phyloP scores from a whole-genome alignment of 345 rosid genomes.

The Reutealis trisperma region DNA sequence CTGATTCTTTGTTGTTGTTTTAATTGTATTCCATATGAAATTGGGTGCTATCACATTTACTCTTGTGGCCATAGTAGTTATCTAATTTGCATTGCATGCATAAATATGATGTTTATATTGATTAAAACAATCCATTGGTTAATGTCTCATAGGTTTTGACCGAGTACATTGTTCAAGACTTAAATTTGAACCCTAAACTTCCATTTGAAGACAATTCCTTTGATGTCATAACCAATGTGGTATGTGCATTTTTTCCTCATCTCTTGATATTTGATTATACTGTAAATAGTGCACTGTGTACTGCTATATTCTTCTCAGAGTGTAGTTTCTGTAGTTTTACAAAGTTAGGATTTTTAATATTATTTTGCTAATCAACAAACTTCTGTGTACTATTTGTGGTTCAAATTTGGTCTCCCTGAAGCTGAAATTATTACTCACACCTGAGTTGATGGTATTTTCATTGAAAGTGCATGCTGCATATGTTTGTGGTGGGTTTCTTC shows the following conservation, averaged over 20 bases:
- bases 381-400: neutral
- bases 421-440: neutral
- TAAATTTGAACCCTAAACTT: conserved; percentile 69
- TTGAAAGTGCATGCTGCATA: neutral
- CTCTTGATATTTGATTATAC: neutral
- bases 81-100: neutral
- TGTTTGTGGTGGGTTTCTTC: neutral
- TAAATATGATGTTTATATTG: neutral
- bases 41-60: neutral
- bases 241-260: conserved; percentile 29
- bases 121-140: conserved; percentile 7
- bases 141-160: conserved; percentile 59
- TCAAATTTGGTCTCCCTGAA: neutral
- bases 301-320: neutral
- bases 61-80: neutral
- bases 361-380: no score
- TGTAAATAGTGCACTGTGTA: neutral
- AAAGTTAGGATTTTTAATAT: neutral
- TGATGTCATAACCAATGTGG: conserved; percentile 84
- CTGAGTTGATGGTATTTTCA: neutral
- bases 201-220: conserved; percentile 85
- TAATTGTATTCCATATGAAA: no score
- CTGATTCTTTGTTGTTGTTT: no score
- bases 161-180: conserved; percentile 76
- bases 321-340: no score